Conservation (phyloP, 768 basidiomycete species). For the Pluteus cervinus region DNA sequence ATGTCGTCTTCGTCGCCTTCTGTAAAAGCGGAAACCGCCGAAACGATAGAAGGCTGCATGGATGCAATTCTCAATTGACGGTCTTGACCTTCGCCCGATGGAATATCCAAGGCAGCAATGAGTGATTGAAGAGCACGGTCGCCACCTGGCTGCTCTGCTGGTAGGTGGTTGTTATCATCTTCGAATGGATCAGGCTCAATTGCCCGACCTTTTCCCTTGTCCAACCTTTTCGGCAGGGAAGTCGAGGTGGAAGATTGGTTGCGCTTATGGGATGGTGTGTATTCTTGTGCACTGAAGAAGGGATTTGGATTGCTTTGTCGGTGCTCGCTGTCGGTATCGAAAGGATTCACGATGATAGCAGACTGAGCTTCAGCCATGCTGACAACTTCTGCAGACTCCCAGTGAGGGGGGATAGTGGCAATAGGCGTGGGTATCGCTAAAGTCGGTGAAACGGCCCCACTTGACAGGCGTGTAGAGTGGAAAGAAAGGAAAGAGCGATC, state of each 20-base stretch:
- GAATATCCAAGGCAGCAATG: conserved; percentile 56
- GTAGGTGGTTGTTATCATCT: conserved; percentile 26
- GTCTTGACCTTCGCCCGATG: conserved; percentile 39
- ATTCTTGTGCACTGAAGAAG: conserved; percentile 30
- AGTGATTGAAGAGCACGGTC: conserved; percentile 60
- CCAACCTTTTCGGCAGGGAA: conserved; percentile 36
- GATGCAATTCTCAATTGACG: conserved; percentile 53
- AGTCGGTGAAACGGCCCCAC: conserved; percentile 45
- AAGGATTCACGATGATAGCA: conserved; percentile 14
- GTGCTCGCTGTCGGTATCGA: conserved; percentile 17
- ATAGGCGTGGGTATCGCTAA: conserved; percentile 60
- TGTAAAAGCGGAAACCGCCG: conserved; percentile 25
- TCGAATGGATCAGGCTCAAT: conserved; percentile 32
- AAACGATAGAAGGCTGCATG: conserved; percentile 47
- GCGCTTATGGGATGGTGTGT: conserved; percentile 13
- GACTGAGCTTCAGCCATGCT: conserved; percentile 27
- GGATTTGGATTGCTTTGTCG: conserved; percentile 38
- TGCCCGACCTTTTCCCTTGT: conserved; percentile 30
- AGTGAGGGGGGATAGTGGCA: conserved; percentile 42
- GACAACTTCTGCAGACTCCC: conserved; percentile 53
- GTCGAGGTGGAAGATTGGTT: conserved; percentile 35
- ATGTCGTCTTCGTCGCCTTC: conserved; percentile 27
- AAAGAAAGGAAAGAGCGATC: conserved; percentile 45
- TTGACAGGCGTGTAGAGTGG: conserved; percentile 29
- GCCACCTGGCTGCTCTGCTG: conserved; percentile 40